These are phyloP conservation scores for Trichoderma reesei DNA, from an alignment of 495 filamentous ascomycete species.

Conservation along the genomic window DNA sequence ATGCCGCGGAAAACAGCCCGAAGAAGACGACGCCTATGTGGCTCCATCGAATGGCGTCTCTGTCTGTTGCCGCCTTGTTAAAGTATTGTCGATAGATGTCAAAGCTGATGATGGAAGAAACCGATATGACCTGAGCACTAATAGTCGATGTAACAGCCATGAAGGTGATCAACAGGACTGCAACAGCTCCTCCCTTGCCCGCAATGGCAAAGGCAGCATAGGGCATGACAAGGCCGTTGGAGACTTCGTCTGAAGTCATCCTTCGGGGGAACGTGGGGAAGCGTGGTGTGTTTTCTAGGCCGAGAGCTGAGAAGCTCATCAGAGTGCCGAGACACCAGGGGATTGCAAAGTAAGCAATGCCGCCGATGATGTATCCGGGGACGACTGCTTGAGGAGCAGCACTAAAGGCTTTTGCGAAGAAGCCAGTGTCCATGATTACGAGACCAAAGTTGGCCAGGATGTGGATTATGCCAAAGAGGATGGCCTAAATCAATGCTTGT, in stretches of 20 bases:
- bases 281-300: background rate
- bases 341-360: constrained; percentile 5
- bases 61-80: background rate
- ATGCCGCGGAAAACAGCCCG: background rate
- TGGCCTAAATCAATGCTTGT: background rate
- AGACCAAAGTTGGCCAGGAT: constrained; percentile 3
- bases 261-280: background rate
- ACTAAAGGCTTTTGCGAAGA: background rate
- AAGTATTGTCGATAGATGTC: background rate
- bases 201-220: background rate
- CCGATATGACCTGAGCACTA: background rate
- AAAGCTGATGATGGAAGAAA: constrained; percentile 2
- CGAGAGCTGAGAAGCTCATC: background rate
- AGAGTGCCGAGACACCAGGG: background rate
- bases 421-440: background rate
- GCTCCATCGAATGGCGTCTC: background rate
- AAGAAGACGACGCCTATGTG: background rate
- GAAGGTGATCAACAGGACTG: background rate
- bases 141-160: background rate
- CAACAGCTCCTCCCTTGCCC: background rate
- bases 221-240: background rate
- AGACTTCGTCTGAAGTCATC: background rate
- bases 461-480: background rate
- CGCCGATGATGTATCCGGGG: background rate
- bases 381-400: background rate